A percentile compares a stretch with the other conserved stretches of the same genome.
Evolutionary conservation across 768 basidiomycete genomes (phyloP).

Genomic region (Lentinula guzmanii): DNA sequence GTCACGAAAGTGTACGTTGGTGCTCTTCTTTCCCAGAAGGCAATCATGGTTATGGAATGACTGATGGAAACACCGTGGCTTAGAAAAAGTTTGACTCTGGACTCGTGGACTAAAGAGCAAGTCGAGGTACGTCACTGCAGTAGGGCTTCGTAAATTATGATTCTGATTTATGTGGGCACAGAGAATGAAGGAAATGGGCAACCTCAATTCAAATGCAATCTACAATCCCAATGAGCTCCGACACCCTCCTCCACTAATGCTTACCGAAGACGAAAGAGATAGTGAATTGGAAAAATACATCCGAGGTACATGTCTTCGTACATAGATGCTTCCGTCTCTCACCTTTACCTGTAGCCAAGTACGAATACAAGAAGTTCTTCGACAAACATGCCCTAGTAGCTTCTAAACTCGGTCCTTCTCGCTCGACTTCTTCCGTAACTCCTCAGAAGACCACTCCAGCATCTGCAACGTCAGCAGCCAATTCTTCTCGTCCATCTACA

Average conservation of each 20-base stretch:
- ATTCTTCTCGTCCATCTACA: conserved; percentile 9
- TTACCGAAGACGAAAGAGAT: conserved; percentile 75
- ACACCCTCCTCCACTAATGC: conserved; percentile 77
- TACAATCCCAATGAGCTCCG: conserved; percentile 82
- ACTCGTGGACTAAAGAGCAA: conserved; percentile 85
- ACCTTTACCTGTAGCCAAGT: conserved; percentile 53
- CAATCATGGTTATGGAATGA: neutral
- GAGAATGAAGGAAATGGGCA: conserved; percentile 79
- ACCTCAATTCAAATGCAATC: conserved; percentile 68
- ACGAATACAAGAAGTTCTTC: conserved; percentile 69
- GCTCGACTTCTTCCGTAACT: conserved; percentile 26
- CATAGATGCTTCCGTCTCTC: conserved; percentile 6
- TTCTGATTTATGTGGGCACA: conserved; percentile 23
- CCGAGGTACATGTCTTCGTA: conserved; percentile 47
- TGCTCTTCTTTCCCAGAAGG: neutral
- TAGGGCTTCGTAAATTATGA: neutral
- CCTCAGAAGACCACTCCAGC: conserved; percentile 16
- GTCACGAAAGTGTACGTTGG: conserved; percentile 81
- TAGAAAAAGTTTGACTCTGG: conserved; percentile 88
- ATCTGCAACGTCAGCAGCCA: conserved; percentile 12
- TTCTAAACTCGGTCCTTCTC: conserved; percentile 39
- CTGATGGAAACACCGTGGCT: conserved; percentile 3
- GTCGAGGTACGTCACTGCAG: conserved; percentile 55
- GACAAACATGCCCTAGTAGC: conserved; percentile 40
- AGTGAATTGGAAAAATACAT: conserved; percentile 91